Percentiles rank a stretch among this genome's conserved stretches.
phyloP scores from a whole-genome alignment of 2,329 filamentous ascomycete species.

The Diaporthe eres region DNA sequence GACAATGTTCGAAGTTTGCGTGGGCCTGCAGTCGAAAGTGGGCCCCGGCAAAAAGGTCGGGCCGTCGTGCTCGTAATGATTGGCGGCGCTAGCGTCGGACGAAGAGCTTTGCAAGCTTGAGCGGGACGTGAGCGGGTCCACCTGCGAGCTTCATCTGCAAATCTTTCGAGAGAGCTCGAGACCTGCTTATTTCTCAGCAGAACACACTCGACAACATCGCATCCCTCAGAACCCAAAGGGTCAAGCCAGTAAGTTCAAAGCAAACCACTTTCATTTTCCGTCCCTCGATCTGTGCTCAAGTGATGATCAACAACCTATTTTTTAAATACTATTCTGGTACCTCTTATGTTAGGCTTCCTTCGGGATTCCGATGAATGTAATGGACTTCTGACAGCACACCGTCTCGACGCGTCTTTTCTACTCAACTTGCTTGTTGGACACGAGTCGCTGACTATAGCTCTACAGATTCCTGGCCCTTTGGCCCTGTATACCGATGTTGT shows the following conservation, averaged over 20 bases:
- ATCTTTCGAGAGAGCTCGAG: slow-evolving; percentile 2
- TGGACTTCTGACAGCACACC: slow-evolving; percentile 80
- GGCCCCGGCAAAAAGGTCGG: slow-evolving; percentile 10
- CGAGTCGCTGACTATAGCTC: slow-evolving; percentile 11
- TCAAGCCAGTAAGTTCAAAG: slow-evolving; percentile 52
- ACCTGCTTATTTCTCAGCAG: neutral
- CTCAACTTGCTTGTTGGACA: neutral
- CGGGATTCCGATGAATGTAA: slow-evolving; percentile 80
- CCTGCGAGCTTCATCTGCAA: slow-evolving; percentile 6
- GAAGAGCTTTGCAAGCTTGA: slow-evolving; percentile 2
- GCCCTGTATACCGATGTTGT: neutral
- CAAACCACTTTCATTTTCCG: slow-evolving; percentile 24
- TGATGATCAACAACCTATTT: slow-evolving; percentile 80
- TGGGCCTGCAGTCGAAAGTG: slow-evolving; percentile 11
- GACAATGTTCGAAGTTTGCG: slow-evolving; percentile 23
- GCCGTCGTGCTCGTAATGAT: neutral
- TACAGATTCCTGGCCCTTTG: neutral
- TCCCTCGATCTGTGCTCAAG: slow-evolving; percentile 50
- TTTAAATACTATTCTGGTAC: slow-evolving; percentile 87
- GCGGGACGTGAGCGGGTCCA: neutral
- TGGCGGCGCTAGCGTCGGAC: neutral
- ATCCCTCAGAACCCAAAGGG: neutral
- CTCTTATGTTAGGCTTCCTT: slow-evolving; percentile 89
- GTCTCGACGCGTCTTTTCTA: slow-evolving; percentile 39
- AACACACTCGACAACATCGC: slow-evolving; percentile 9